A percentile compares a stretch with the other conserved stretches of the same genome.
These are phyloP conservation scores for Sphagnum magellanicum DNA, from an alignment of 228 moss, liverwort and hornwort species.

Conservation along the genomic window DNA sequence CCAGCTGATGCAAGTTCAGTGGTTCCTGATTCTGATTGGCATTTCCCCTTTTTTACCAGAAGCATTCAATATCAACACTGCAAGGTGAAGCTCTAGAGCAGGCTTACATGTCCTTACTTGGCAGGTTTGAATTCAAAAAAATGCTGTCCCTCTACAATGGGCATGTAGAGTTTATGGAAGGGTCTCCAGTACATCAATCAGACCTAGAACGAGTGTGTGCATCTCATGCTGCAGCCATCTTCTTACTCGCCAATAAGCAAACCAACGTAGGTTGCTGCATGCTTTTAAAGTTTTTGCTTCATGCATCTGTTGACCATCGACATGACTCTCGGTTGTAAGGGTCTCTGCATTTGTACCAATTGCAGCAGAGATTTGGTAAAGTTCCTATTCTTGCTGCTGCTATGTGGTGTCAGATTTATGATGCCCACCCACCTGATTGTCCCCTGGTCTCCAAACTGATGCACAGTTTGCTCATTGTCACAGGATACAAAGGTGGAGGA, in stretches of 20 bases:
- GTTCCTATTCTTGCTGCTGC: no score
- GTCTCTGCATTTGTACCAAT: not conserved
- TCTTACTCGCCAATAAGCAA: slow-evolving; percentile 73
- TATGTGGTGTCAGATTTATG: no score
- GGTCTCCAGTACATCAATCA: slow-evolving; percentile 65
- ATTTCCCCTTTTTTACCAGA: no score
- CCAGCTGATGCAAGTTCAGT: no score
- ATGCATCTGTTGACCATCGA: not conserved
- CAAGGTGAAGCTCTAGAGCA: no score
- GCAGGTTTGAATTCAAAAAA: slow-evolving; percentile 83
- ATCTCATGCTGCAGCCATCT: slow-evolving; percentile 68
- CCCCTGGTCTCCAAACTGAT: no score
- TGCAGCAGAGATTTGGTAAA: not conserved
- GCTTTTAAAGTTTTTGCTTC: not conserved
- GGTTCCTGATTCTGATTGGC: no score
- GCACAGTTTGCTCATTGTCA: not conserved
- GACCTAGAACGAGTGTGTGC: slow-evolving; percentile 84
- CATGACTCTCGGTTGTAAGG: not conserved
- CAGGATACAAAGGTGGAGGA: slow-evolving; percentile 73
- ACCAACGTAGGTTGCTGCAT: slow-evolving; percentile 30
- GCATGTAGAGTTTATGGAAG: slow-evolving; percentile 86
- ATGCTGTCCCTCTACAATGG: slow-evolving; percentile 70
- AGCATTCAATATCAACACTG: no score
- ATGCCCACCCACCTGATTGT: no score
- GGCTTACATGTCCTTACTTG: not conserved